Conservation (phyloP, 2,329 filamentous ascomycete genomes). For the Pezicula rhizophila region DNA sequence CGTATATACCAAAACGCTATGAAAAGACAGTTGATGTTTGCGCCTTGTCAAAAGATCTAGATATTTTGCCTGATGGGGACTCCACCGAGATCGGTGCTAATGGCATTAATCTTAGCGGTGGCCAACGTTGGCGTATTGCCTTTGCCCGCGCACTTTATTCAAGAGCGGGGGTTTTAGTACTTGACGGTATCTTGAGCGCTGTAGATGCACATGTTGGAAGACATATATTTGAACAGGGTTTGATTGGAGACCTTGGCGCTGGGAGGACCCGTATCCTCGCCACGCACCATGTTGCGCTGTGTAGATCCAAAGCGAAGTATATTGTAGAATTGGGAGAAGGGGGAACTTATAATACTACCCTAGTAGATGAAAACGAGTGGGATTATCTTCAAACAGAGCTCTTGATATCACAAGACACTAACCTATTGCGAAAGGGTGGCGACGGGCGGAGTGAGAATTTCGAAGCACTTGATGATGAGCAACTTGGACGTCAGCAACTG, state of each 20-base stretch:
- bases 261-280: constrained; percentile 72
- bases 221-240: constrained; percentile 70
- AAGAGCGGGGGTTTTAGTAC: constrained; percentile 65
- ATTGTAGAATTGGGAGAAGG: constrained; percentile 66
- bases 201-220: constrained; percentile 77
- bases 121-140: constrained; percentile 76
- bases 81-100: constrained; percentile 78
- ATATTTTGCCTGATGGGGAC: constrained; percentile 71
- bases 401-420: no score
- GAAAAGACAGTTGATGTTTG: constrained; percentile 64
- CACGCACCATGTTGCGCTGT: constrained; percentile 72
- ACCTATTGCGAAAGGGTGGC: no score
- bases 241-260: constrained; percentile 63
- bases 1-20: constrained; percentile 62
- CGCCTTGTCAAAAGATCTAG: constrained; percentile 68
- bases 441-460: no score
- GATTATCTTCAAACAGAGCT: no score
- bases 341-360: constrained; percentile 29
- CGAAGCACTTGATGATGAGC: no score
- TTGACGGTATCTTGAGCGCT: constrained; percentile 79
- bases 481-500: no score
- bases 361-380: no score
- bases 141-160: constrained; percentile 78
- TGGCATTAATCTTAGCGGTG: constrained; percentile 77
- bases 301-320: constrained; percentile 65